These are phyloP conservation scores for Chaetomium sp. DNA, from an alignment of 2,329 filamentous ascomycete genomes.

Conservation along the genomic window DNA sequence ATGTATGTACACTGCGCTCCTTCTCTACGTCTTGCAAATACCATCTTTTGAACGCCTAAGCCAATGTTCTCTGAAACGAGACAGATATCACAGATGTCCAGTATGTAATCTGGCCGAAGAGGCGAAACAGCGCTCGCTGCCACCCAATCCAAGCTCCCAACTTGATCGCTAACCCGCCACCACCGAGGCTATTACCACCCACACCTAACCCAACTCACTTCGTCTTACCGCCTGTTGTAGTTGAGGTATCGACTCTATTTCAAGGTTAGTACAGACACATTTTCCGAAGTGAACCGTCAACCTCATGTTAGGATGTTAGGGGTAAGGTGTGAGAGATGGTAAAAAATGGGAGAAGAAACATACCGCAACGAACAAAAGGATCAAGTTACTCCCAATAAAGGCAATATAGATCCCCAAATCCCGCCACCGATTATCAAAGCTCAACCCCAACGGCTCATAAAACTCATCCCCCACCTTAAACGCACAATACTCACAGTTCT, in stretches of 20 bases:
- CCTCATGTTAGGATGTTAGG: no score
- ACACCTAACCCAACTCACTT: neutral
- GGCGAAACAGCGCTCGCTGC: no score
- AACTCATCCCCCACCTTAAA: constrained; percentile 77
- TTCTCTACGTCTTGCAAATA: no score
- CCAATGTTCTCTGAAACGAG: constrained; percentile 28
- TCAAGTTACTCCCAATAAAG: constrained; percentile 72
- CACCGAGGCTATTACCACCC: neutral
- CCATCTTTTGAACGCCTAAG: constrained; percentile 27
- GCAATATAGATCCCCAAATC: constrained; percentile 73
- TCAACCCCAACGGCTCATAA: constrained; percentile 60
- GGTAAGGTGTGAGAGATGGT: neutral
- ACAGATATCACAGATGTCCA: neutral
- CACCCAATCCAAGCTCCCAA: no score
- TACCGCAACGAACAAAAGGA: constrained; percentile 51
- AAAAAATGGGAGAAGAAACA: constrained; percentile 25
- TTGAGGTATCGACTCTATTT: constrained; percentile 45
- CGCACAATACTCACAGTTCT: constrained; percentile 72
- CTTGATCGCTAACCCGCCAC: neutral
- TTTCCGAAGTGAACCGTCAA: no score
- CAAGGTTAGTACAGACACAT: neutral
- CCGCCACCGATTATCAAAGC: constrained; percentile 66
- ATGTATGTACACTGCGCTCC: no score
- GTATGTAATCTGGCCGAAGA: no score
- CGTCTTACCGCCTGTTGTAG: constrained; percentile 42